Percentiles rank a stretch among this genome's conserved stretches.
phyloP scores from a whole-genome alignment of 1,284 basidiomycete species.

The Xerocomus nothofagi region DNA sequence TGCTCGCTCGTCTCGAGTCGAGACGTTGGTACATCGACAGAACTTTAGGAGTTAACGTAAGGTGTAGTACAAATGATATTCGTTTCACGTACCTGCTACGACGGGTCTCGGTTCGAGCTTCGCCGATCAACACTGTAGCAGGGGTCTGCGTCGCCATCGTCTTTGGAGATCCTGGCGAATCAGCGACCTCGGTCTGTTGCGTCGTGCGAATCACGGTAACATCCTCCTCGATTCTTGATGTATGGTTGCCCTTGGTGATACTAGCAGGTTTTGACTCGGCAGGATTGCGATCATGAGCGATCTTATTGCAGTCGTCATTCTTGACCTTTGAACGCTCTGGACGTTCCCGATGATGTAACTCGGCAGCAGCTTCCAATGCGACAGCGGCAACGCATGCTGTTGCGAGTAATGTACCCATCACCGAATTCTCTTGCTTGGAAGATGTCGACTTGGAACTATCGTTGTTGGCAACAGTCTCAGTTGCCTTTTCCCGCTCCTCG shows the following conservation, averaged over 20 bases:
- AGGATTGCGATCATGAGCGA: not conserved
- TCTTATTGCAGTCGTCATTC: not conserved
- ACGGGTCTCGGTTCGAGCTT: not conserved
- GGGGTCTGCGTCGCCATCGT: not conserved
- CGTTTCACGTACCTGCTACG: slow-evolving; percentile 1
- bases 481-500: not conserved
- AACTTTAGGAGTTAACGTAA: not conserved
- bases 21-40: not conserved
- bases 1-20: not conserved
- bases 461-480: not conserved
- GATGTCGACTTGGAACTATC: not conserved
- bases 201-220: not conserved
- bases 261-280: not conserved
- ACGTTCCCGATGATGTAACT: slow-evolving; percentile 6
- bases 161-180: not conserved
- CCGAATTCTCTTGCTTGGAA: slow-evolving; percentile 9
- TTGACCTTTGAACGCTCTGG: not conserved
- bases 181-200: not conserved
- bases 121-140: not conserved
- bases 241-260: not conserved
- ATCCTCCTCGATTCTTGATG: not conserved
- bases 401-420: slow-evolving; percentile 13
- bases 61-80: no score
- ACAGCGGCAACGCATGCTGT: slow-evolving; percentile 11
- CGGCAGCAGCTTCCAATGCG: slow-evolving; percentile 12